Base-by-base conservation (phyloP, 306 rosid genomes). In the Boehmeria nivea region DNA sequence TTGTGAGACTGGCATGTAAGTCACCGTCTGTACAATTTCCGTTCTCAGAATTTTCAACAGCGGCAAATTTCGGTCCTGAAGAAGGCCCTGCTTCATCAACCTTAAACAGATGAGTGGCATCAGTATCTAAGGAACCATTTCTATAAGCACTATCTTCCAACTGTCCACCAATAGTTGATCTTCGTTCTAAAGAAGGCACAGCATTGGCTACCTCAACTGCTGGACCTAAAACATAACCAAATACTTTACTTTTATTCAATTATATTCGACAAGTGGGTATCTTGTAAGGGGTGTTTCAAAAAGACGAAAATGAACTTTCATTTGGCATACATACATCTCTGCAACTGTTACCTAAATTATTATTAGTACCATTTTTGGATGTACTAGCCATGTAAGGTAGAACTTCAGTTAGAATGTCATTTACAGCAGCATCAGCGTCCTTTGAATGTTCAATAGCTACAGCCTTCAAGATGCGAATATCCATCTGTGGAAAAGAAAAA, bases 401-500 rank as follows among this genome's bases (percentile, higher is more conserved):
- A 23, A 89, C 61, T 71, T 91, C 96, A 2, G 28, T 63, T 31
- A 87, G 66, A 63, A 91, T 72, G 47, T 74, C 64, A 48, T 65
- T 79, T 8, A 81, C 84, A 11, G 99, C 99, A 6, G 55, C 64
- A 60, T 87, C 83, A 40, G 70, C 82, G 82, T 91, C 93, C 55
- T 69, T 80, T 1, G 93, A 59, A 57, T 84, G 74, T 61, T 91
- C 99, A 60, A 83, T 75, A 24, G 99, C 94, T 42, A 91, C 95
- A 28, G 94, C 96, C 83, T 75, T 84, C 59, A 91, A 77, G 34
- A 87, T 46, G 60, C 96, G 75, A 50, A 71, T 25, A 68, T 91
- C 96, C 38, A 91, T 72, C 96, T 91, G 60, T 20, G 24, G 20
- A 59, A 16, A 20, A 52, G 21, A 58, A 12, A 25, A 13, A 25